Evolutionary conservation across 306 rosid genomes (phyloP).

Genomic region (Trifolium dubium): DNA sequence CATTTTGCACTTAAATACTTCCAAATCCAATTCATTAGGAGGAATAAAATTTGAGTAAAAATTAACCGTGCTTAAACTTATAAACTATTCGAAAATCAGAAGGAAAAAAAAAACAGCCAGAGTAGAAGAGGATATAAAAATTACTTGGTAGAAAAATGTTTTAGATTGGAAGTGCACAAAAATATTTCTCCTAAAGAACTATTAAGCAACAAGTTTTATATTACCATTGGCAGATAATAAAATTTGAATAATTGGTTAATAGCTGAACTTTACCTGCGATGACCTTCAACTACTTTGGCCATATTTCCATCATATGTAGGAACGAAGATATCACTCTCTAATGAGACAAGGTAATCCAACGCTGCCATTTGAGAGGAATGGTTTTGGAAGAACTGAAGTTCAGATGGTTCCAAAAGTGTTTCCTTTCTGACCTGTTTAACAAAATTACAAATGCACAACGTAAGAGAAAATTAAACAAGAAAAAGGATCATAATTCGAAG

Average conservation of each 20-base stretch:
- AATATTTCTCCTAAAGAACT: neutral
- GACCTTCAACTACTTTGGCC: conserved; percentile 98
- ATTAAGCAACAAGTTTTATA: neutral
- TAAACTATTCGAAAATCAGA: neutral
- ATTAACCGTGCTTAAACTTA: neutral
- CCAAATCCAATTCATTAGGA: neutral
- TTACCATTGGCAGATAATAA: conserved; percentile 9
- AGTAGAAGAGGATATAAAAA: neutral
- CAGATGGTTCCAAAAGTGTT: conserved; percentile 81
- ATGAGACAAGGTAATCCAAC: conserved; percentile 84
- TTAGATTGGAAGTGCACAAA: neutral
- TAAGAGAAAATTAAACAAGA: conserved; percentile 21
- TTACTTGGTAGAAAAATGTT: conserved; percentile 15
- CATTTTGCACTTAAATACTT: neutral
- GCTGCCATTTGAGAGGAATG: conserved; percentile 99
- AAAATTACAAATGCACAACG: conserved; percentile 32
- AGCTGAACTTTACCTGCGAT: conserved; percentile 73
- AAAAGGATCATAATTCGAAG: conserved; percentile 11
- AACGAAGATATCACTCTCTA: conserved; percentile 90
- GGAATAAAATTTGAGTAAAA: conserved; percentile 1
- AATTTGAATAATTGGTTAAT: neutral
- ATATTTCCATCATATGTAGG: conserved; percentile 96
- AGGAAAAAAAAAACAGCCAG: neutral
- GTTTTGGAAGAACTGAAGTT: conserved; percentile 79
- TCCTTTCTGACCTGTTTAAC: conserved; percentile 84